phyloP scores from a whole-genome alignment of 257 asterid species.

The Ilex asprella region DNA sequence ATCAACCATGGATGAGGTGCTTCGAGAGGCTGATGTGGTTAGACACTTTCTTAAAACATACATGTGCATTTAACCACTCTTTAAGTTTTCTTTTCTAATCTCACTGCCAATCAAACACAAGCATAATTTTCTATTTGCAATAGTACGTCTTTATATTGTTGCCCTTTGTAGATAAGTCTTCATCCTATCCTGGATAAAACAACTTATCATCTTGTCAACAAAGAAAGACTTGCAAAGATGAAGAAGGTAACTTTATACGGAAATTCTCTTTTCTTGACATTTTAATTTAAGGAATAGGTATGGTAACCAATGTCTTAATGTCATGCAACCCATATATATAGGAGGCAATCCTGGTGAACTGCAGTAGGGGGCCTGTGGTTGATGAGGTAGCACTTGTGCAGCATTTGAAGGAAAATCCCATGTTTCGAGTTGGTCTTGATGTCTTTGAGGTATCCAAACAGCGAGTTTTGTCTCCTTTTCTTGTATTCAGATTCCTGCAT shows the following conservation, averaged over 20 bases:
- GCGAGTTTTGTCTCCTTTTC: neutral
- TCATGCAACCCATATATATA: slow-evolving; percentile 12
- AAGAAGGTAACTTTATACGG: slow-evolving; percentile 52
- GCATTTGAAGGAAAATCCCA: slow-evolving; percentile 82
- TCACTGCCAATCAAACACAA: no score
- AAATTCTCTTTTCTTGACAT: neutral
- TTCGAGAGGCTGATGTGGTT: slow-evolving; percentile 83
- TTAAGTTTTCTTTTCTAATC: no score
- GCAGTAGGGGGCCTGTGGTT: slow-evolving; percentile 95
- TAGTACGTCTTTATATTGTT: neutral
- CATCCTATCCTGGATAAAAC: slow-evolving; percentile 93
- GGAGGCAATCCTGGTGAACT: slow-evolving; percentile 92
- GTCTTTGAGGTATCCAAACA: slow-evolving; percentile 72
- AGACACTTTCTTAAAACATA: slow-evolving; percentile 1
- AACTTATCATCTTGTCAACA: slow-evolving; percentile 86
- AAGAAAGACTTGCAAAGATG: slow-evolving; percentile 86
- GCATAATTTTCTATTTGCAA: no score
- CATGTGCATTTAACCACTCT: no score
- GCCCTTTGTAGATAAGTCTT: slow-evolving; percentile 67
- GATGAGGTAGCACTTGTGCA: slow-evolving; percentile 96
- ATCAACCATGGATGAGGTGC: slow-evolving; percentile 86
- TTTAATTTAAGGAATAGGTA: neutral
- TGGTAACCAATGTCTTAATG: neutral
- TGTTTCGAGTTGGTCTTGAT: slow-evolving; percentile 99
- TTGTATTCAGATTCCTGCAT: neutral